Conservation (phyloP, 176 grass and related monocot species). For the Musa troglodytarum region DNA sequence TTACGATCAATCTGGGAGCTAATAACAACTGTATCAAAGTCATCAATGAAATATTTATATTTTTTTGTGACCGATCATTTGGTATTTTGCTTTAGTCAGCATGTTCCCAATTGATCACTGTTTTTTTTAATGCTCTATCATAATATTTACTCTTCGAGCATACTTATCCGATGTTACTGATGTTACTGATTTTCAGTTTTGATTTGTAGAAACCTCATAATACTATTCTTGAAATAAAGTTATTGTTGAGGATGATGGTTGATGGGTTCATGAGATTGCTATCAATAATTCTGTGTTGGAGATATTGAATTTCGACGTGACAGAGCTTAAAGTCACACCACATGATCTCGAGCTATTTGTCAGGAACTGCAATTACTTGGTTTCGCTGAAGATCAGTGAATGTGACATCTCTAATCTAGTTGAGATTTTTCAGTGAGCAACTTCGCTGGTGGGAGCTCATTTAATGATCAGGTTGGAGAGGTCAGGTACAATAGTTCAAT, state of each 20-base stretch:
- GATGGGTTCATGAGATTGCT: conserved; percentile 59
- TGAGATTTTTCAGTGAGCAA: conserved; percentile 40
- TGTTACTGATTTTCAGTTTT: neutral
- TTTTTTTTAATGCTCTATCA: neutral
- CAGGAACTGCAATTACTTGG: conserved; percentile 51
- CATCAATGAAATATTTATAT: too few species aligned
- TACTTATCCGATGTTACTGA: neutral
- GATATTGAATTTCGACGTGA: conserved; percentile 69
- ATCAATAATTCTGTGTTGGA: conserved; percentile 38
- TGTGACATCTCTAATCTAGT: conserved; percentile 55
- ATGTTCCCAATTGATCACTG: neutral
- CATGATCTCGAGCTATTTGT: conserved; percentile 54
- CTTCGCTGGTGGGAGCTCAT: conserved; percentile 50
- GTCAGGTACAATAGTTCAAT: conserved; percentile 32
- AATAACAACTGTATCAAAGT: neutral
- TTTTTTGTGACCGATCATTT: neutral
- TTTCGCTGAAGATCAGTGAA: conserved; percentile 74
- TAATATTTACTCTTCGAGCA: neutral
- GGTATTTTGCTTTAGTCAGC: neutral
- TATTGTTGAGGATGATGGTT: conserved; percentile 30
- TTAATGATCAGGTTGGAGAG: conserved; percentile 45
- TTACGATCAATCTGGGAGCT: neutral
- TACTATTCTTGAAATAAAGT: conserved; percentile 64
- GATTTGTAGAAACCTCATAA: conserved; percentile 39
- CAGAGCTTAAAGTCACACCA: conserved; percentile 37